phyloP scores from a whole-genome alignment of 495 filamentous ascomycete genomes.

The Penicillium angulare region DNA sequence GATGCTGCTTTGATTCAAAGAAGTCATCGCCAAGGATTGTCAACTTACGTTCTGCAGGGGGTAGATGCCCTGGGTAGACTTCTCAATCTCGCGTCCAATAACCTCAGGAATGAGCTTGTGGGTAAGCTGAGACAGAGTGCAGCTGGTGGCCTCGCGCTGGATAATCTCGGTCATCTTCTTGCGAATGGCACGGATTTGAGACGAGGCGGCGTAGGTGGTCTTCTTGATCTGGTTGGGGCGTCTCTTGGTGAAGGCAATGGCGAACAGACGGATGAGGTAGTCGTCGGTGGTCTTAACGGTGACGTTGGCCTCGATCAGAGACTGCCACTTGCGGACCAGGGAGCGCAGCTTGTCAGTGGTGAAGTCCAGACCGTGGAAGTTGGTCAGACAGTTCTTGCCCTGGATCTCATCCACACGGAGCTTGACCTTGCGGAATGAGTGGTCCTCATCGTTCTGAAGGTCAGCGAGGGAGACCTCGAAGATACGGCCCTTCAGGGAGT shows the following conservation, averaged over 20 bases:
- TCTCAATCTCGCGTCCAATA: conserved; percentile 99
- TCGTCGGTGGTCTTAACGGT: conserved; percentile 99
- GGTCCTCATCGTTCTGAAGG: conserved; percentile 99
- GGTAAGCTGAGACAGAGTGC: conserved; percentile 90
- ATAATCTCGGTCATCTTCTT: conserved; percentile 99
- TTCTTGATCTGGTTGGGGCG: conserved; percentile 99
- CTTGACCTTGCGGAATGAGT: conserved; percentile 99
- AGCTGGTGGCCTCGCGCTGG: conserved; percentile 87
- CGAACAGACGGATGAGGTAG: conserved; percentile 96
- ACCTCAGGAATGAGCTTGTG: conserved; percentile 98
- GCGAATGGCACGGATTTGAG: conserved; percentile 94
- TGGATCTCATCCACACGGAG: conserved; percentile 97
- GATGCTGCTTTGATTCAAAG: background rate
- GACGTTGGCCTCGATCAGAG: conserved; percentile 97
- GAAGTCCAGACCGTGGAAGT: conserved; percentile 99
- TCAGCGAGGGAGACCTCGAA: conserved; percentile 98
- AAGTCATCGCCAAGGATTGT: background rate
- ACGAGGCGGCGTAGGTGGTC: conserved; percentile 94
- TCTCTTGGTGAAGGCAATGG: conserved; percentile 98
- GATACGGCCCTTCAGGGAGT: conserved; percentile 96
- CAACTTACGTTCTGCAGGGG: conserved; percentile 90
- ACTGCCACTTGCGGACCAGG: conserved; percentile 98
- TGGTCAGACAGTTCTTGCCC: conserved; percentile 99
- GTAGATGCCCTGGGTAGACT: conserved; percentile 98
- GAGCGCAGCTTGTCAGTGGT: conserved; percentile 99